Evolutionary conservation across 352 stramenopile species (phyloP).

Genomic region (Pythium insidiosum): DNA sequence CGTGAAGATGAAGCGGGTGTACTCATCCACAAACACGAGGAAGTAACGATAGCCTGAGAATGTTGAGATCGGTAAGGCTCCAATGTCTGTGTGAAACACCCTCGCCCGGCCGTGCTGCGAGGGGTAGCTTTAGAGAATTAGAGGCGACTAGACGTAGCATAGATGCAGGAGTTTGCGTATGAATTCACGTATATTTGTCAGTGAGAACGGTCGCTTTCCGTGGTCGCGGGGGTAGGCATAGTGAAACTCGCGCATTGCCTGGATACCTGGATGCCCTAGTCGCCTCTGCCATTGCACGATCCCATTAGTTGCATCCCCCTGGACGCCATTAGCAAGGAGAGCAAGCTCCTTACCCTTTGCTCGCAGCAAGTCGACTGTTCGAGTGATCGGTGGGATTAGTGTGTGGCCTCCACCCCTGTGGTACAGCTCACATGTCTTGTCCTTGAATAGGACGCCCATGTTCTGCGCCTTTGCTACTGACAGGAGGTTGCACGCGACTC

Average conservation of each 20-base stretch:
- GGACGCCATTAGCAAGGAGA: conserved; percentile 1
- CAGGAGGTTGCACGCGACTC: too few species aligned
- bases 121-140: conserved; percentile 2
- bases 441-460: too few species aligned
- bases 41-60: conserved; percentile 9
- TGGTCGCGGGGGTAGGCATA: conserved; percentile 4
- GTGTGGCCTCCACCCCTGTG: too few species aligned
- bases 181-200: conserved; percentile 6
- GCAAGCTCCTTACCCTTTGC: conserved; percentile 4
- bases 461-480: too few species aligned
- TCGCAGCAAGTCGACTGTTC: too few species aligned
- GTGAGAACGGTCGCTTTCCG: conserved; percentile 6
- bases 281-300: conserved; percentile 7
- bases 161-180: conserved; percentile 6
- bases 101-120: conserved; percentile 5
- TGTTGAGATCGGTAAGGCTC: conserved; percentile 6
- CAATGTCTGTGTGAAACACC: conserved; percentile 10
- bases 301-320: conserved; percentile 5
- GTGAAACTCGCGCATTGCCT: conserved; percentile 7
- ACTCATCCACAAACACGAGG: conserved; percentile 14
- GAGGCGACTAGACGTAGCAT: conserved; percentile 7
- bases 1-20: conserved; percentile 6
- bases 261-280: conserved; percentile 7
- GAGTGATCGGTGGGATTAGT: too few species aligned
- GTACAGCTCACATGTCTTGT: too few species aligned